These are phyloP conservation scores for Hypoxylon crocopeplum DNA, from an alignment of 495 filamentous ascomycete species.

Conservation along the genomic window DNA sequence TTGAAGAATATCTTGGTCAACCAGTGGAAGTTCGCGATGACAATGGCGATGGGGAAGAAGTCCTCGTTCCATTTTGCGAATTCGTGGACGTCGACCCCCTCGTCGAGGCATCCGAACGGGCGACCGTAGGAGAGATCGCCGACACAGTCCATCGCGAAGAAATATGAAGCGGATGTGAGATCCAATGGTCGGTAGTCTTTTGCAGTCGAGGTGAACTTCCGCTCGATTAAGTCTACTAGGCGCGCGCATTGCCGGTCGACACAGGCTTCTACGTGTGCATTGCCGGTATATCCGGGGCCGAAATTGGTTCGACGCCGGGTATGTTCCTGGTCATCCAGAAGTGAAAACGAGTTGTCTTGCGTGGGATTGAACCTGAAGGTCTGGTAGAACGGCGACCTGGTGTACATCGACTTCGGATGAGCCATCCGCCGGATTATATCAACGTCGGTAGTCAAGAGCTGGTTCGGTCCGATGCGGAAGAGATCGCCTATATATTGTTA, in stretches of 20 bases:
- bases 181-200: conserved; percentile 14
- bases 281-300: conserved; percentile 21
- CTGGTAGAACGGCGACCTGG: conserved; percentile 19
- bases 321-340: conserved; percentile 28
- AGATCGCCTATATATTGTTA: conserved; percentile 18
- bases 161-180: conserved; percentile 10
- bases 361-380: conserved; percentile 30
- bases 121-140: conserved; percentile 25
- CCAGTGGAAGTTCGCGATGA: conserved; percentile 31
- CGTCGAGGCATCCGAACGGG: conserved; percentile 29
- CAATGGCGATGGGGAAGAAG: conserved; percentile 31
- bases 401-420: conserved; percentile 20
- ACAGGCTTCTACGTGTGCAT: conserved; percentile 20
- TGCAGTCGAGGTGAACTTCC: conserved; percentile 24
- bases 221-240: conserved; percentile 27
- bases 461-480: conserved; percentile 27
- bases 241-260: conserved; percentile 18
- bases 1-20: conserved; percentile 29
- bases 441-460: conserved; percentile 31
- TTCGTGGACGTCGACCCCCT: conserved; percentile 23
- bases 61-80: conserved; percentile 32
- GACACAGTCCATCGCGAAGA: conserved; percentile 31
- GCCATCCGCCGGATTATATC: conserved; percentile 29
- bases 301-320: conserved; percentile 21
- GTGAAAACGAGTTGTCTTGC: conserved; percentile 27